Conservation (phyloP, 2,329 filamentous ascomycete genomes). For the Arachnomyces sp. region DNA sequence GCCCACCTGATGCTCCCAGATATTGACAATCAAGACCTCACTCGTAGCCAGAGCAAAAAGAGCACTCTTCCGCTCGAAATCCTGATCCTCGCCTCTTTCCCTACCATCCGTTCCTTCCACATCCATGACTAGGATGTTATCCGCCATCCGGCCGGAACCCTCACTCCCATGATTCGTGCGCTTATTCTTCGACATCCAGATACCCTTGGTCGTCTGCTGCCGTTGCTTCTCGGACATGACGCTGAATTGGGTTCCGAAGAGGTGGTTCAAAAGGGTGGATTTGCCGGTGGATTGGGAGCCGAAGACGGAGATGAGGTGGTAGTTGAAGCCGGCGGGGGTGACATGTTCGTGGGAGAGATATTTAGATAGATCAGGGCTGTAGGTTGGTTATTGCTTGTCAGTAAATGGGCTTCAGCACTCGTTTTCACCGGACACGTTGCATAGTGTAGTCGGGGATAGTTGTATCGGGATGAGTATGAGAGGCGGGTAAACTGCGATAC, state of each 20-base stretch:
- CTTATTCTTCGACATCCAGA: slow-evolving; percentile 99
- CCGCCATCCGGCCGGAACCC: slow-evolving; percentile 63
- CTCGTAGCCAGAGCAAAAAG: slow-evolving; percentile 95
- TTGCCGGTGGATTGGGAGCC: slow-evolving; percentile 98
- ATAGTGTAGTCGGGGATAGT: background rate
- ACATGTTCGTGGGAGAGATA: slow-evolving; percentile 77
- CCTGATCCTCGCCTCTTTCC: slow-evolving; percentile 94
- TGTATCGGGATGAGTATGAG: background rate
- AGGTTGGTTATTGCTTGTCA: background rate
- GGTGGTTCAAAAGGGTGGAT: slow-evolving; percentile 89
- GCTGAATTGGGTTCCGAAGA: slow-evolving; percentile 92
- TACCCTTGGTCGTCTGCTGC: slow-evolving; percentile 96
- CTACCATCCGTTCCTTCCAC: slow-evolving; percentile 96
- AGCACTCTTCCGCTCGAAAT: slow-evolving; percentile 97
- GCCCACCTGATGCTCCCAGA: slow-evolving; percentile 98
- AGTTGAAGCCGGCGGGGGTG: slow-evolving; percentile 90
- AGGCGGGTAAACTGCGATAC: background rate
- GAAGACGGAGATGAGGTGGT: slow-evolving; percentile 98
- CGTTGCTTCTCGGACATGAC: slow-evolving; percentile 96
- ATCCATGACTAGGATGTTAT: slow-evolving; percentile 99
- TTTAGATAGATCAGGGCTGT: slow-evolving; percentile 65
- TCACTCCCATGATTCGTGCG: slow-evolving; percentile 38
- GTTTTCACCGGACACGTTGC: too few relatives aligned
- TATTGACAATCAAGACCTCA: slow-evolving; percentile 96
- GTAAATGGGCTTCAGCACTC: background rate